Evolutionary conservation across 2,329 filamentous ascomycete genomes (phyloP).

Genomic region (Sarocladium kiliense): DNA sequence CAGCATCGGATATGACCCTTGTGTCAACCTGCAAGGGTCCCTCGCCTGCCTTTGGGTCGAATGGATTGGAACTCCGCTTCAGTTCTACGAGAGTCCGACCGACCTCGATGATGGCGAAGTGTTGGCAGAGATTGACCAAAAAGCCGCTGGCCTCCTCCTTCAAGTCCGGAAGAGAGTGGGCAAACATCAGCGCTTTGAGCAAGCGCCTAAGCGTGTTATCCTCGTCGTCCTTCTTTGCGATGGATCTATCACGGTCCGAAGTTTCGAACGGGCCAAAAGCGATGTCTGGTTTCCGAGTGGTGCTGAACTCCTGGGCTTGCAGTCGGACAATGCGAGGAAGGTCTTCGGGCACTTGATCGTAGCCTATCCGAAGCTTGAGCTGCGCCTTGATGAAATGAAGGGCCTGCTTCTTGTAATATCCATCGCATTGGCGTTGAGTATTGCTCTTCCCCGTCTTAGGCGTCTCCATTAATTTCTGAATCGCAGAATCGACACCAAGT

Average conservation of each 20-base stretch:
- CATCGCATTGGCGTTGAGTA: slow-evolving; percentile 60
- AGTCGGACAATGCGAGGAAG: slow-evolving; percentile 78
- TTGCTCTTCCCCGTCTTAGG: slow-evolving; percentile 55
- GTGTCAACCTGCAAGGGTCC: slow-evolving; percentile 83
- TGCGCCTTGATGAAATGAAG: slow-evolving; percentile 83
- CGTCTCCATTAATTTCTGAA: slow-evolving; percentile 78
- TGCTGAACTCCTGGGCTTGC: slow-evolving; percentile 74
- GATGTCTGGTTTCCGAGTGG: slow-evolving; percentile 65
- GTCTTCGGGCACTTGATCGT: slow-evolving; percentile 84
- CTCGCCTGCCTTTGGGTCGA: slow-evolving; percentile 81
- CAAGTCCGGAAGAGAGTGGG: slow-evolving; percentile 76
- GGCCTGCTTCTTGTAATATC: slow-evolving; percentile 89
- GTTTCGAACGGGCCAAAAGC: slow-evolving; percentile 67
- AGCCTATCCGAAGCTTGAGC: slow-evolving; percentile 83
- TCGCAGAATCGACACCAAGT: slow-evolving; percentile 82
- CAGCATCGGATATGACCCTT: slow-evolving; percentile 80
- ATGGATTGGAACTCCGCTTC: slow-evolving; percentile 71
- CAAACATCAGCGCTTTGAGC: slow-evolving; percentile 82
- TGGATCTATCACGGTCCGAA: slow-evolving; percentile 75
- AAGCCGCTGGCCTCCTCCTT: slow-evolving; percentile 71
- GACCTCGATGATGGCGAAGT: slow-evolving; percentile 87
- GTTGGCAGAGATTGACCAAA: slow-evolving; percentile 75
- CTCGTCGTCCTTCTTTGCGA: slow-evolving; percentile 80
- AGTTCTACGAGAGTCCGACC: slow-evolving; percentile 76
- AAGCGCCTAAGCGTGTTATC: slow-evolving; percentile 79